Conservation (phyloP, 2,329 filamentous ascomycete species). For the Cadophora sp. region DNA sequence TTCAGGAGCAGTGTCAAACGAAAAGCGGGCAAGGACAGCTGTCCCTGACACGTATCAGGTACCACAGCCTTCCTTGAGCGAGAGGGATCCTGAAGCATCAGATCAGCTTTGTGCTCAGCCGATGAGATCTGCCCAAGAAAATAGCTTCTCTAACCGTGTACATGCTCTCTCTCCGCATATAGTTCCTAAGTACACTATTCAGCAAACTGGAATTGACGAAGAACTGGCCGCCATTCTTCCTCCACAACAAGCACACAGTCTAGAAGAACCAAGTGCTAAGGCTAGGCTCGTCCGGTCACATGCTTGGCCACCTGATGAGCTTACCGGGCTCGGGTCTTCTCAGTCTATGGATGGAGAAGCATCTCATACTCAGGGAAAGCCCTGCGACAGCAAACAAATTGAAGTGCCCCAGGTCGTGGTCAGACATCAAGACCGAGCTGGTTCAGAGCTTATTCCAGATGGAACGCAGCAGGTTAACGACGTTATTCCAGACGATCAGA, state of each 20-base stretch:
- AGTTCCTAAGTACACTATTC: no score
- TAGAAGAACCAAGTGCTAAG: not conserved
- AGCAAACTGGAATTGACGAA: not conserved
- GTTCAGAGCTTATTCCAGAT: not conserved
- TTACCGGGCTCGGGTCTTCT: not conserved
- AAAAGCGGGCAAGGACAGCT: slow-evolving; percentile 2
- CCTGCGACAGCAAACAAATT: not conserved
- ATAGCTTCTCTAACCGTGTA: not conserved
- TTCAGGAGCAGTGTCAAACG: not conserved
- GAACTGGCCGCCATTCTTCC: no score
- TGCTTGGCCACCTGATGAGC: not conserved
- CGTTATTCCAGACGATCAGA: not conserved
- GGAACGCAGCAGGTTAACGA: not conserved
- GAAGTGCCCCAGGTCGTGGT: not conserved
- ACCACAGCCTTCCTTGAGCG: not conserved
- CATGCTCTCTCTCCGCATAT: not conserved
- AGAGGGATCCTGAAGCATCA: not conserved
- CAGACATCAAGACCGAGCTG: not conserved
- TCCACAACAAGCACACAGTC: not conserved
- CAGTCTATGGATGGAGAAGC: not conserved
- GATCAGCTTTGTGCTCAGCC: not conserved
- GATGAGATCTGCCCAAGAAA: no score
- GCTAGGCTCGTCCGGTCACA: not conserved
- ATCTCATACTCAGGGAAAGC: not conserved
- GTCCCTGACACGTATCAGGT: not conserved